These are phyloP conservation scores for Viola pubescens DNA, from an alignment of 441 rosid species.

Conservation along the genomic window DNA sequence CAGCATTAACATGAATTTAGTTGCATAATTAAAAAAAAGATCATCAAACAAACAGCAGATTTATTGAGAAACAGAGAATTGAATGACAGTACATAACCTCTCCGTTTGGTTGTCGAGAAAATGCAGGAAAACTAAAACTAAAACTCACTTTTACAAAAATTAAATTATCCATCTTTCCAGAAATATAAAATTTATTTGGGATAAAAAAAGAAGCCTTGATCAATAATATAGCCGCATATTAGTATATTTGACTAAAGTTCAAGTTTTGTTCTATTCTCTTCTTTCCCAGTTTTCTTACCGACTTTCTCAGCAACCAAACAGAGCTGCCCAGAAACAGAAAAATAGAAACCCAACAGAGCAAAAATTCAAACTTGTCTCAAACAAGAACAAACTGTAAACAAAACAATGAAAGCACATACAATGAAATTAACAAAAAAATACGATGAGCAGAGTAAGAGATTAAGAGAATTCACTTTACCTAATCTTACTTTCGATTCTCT, in stretches of 20 bases:
- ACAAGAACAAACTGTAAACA: constrained; percentile 14
- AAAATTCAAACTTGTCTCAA: constrained; percentile 19
- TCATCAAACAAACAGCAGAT: too few species aligned
- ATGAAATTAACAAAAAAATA: constrained; percentile 5
- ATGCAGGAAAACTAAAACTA: too few species aligned
- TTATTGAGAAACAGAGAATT: too few species aligned
- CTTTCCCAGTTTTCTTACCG: constrained; percentile 16
- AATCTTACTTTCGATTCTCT: not conserved
- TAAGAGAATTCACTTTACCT: constrained; percentile 1
- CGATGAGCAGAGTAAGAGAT: not conserved
- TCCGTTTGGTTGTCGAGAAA: too few species aligned
- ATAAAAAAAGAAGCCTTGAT: constrained; percentile 4
- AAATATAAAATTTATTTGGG: not conserved
- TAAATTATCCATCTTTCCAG: too few species aligned
- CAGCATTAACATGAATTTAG: too few species aligned
- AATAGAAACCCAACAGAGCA: constrained; percentile 4
- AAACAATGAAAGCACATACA: constrained; percentile 9
- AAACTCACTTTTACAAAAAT: too few species aligned
- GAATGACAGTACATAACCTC: too few species aligned
- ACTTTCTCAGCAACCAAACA: constrained; percentile 65
- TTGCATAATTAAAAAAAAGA: too few species aligned
- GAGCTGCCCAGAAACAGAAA: constrained; percentile 11
- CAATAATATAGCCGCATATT: constrained; percentile 1
- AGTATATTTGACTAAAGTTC: constrained; percentile 26
- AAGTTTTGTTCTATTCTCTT: constrained; percentile 17